Evolutionary conservation across 1,284 basidiomycete species (phyloP), one percentile per base, ranked within the genome.

Genomic region (Ustilago esculenta): DNA sequence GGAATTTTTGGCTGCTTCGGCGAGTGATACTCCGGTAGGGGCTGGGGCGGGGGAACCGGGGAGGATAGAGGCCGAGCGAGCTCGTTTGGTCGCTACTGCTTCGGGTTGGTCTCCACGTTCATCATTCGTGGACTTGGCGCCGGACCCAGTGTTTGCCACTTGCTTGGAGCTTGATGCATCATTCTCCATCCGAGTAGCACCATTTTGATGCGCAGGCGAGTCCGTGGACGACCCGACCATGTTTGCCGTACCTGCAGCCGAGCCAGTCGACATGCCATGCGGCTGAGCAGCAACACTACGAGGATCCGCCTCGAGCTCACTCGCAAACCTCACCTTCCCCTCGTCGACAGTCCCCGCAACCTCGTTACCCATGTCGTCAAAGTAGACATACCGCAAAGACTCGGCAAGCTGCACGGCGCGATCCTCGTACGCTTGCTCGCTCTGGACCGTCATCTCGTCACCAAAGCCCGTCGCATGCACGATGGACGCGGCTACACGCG

Each of bases 401-500:
- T 80, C 64, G 0, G 86, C 87, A 25, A 88, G 82, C 33, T 82
- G 67, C 32, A 88, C 84, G 0, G 87, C 87, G 0, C 87, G 84
- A 6, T 84, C 82, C 73, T 87, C 86, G 66, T 88, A 88, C 58
- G 85, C 86, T 45, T 84, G 80, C 42, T 84, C 79, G 50, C 81
- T 84, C 41, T 82, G 58, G 29, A 86, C 87, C 24, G 87, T 84
- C 87, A 88, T 87, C 51, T 85, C 81, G 14, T 83, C 81, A 2
- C 87, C 87, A 64, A 85, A 83, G 8, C 87, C 87, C 0, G 87
- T 88, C 5, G 87, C 87, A 29, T 83, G 79, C 4, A 84, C 87
- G 56, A 88, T 86, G 66, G 86, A 86, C 25, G 88, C 86, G 0
- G 85, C 87, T 18, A 88, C 87, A 15, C 88, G 84, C 17, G 86